These are phyloP conservation scores for Artomyces pyxidatus DNA, from an alignment of 768 basidiomycete species.

Conservation along the genomic window DNA sequence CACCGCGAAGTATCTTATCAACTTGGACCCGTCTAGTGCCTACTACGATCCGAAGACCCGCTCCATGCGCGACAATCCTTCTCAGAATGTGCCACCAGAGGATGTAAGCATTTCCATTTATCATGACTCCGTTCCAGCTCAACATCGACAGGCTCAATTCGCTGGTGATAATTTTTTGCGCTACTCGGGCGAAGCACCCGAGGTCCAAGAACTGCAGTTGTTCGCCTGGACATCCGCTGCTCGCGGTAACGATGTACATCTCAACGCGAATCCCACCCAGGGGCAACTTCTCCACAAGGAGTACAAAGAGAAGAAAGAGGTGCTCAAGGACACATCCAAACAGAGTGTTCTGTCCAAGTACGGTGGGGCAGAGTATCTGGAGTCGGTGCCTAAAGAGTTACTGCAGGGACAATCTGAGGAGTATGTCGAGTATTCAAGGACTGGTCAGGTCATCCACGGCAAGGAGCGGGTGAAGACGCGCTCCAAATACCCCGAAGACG, in stretches of 20 bases:
- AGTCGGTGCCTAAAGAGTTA: constrained; percentile 84
- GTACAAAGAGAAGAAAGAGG: constrained; percentile 88
- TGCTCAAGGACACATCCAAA: constrained; percentile 81
- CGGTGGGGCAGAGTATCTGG: constrained; percentile 89
- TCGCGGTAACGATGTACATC: constrained; percentile 89
- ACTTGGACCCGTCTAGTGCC: constrained; percentile 89
- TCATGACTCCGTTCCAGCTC: constrained; percentile 1
- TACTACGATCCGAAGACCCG: constrained; percentile 99
- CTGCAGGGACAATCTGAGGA: constrained; percentile 94
- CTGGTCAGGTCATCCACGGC: constrained; percentile 88
- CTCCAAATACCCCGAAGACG: constrained; percentile 96
- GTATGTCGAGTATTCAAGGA: constrained; percentile 93
- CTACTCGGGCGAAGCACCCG: constrained; percentile 84
- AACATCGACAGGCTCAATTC: constrained; percentile 57
- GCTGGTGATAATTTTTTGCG: constrained; percentile 97
- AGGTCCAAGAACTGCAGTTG: constrained; percentile 85
- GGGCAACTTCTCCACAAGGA: constrained; percentile 88
- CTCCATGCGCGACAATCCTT: constrained; percentile 97
- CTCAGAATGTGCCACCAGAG: constrained; percentile 68
- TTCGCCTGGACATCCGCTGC: constrained; percentile 97
- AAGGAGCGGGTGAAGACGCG: constrained; percentile 78
- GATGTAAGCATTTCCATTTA: constrained; percentile 51
- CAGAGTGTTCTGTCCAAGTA: constrained; percentile 88
- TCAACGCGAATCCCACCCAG: constrained; percentile 94
- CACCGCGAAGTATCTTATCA: constrained; percentile 97